Evolutionary conservation across 2,329 filamentous ascomycete genomes (phyloP).

Genomic region (Beauveria bassiana): DNA sequence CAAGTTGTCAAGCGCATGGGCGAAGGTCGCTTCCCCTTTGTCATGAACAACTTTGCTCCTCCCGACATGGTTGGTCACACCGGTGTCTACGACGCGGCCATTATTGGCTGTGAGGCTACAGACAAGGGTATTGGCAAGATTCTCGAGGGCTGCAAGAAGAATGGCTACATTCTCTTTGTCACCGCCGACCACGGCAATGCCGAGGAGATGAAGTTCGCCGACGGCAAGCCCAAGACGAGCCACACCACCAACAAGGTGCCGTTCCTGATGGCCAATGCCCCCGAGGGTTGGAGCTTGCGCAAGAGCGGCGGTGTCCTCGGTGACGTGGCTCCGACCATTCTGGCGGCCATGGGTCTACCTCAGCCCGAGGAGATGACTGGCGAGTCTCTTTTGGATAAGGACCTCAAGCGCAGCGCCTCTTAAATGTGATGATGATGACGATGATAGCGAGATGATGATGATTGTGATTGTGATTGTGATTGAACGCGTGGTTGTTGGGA

Average conservation of each 20-base stretch:
- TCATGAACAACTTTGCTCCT: constrained; percentile 99
- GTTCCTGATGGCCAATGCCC: constrained; percentile 96
- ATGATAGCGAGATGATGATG: neutral
- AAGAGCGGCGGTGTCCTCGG: constrained; percentile 84
- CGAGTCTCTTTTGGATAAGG: constrained; percentile 71
- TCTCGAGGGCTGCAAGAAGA: constrained; percentile 87
- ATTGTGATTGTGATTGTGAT: constrained; percentile 2
- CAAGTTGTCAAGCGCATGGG: constrained; percentile 82
- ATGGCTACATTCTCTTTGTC: constrained; percentile 89
- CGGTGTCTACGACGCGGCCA: constrained; percentile 90
- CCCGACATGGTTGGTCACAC: constrained; percentile 99
- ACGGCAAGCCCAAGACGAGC: constrained; percentile 94
- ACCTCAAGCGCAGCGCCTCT: constrained; percentile 34
- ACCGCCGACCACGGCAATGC: constrained; percentile 97
- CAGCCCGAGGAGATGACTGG: constrained; percentile 93
- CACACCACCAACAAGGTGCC: constrained; percentile 98
- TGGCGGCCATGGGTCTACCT: constrained; percentile 83
- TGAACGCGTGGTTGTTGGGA: neutral
- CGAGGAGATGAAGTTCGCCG: constrained; percentile 96
- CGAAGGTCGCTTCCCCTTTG: constrained; percentile 83
- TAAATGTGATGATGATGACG: constrained; percentile 13
- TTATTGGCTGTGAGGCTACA: constrained; percentile 75
- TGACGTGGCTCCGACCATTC: constrained; percentile 90
- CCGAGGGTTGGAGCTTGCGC: constrained; percentile 78
- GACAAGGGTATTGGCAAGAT: constrained; percentile 92